phyloP scores from a whole-genome alignment of 2,329 filamentous ascomycete species.

The Neonectria faginata region DNA sequence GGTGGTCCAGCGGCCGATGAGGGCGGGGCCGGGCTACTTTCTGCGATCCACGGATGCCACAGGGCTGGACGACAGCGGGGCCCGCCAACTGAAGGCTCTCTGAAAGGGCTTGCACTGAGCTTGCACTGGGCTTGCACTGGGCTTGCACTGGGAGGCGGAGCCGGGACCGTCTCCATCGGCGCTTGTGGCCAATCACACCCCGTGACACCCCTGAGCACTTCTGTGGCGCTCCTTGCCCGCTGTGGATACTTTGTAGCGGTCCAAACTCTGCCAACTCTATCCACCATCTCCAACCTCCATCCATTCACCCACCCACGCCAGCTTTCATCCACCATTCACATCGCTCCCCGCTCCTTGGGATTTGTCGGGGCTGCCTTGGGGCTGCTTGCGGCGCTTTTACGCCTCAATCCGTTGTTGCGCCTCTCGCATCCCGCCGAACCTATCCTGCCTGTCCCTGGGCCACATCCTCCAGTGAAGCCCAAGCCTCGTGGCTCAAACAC shows the following conservation, averaged over 20 bases:
- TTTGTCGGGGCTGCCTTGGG: not conserved
- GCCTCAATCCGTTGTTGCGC: constrained; percentile 6
- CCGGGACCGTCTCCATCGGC: not conserved
- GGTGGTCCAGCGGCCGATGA: not conserved
- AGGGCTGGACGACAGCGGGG: constrained; percentile 21
- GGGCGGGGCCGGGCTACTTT: not conserved
- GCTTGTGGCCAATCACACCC: constrained; percentile 14
- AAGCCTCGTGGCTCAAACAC: constrained; percentile 26
- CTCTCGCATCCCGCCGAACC: constrained; percentile 7
- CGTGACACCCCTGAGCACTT: constrained; percentile 4
- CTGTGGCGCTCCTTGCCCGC: constrained; percentile 9
- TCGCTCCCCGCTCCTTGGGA: constrained; percentile 16
- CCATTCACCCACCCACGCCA: not conserved
- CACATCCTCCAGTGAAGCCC: not conserved
- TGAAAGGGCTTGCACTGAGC: constrained; percentile 1
- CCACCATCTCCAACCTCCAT: not conserved
- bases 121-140: not conserved
- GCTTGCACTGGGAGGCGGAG: constrained; percentile 14
- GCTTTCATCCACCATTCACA: constrained; percentile 24
- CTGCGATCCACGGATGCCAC: constrained; percentile 13
- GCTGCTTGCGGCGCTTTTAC: not conserved
- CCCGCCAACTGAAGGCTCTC: constrained; percentile 17
- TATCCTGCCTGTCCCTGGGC: constrained; percentile 9
- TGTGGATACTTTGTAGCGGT: not conserved
- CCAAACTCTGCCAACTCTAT: not conserved